Conservation (phyloP, 768 basidiomycete species). For the Punctularia strigosozonata region DNA sequence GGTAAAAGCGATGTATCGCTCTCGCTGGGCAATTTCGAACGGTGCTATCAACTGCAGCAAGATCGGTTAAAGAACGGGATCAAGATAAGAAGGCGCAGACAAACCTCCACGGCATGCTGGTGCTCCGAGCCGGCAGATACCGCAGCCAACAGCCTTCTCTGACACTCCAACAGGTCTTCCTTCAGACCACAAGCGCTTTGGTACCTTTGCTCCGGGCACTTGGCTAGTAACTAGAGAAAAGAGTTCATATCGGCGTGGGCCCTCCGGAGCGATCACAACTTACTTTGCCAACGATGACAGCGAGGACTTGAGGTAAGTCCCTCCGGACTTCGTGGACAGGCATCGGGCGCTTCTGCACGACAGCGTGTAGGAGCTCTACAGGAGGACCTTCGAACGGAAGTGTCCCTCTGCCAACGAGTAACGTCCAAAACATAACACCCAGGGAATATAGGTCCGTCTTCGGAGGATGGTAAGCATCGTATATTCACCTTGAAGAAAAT, state of each 20-base stretch:
- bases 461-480: too few relatives aligned
- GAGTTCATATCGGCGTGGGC: slow-evolving; percentile 4
- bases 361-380: slow-evolving; percentile 54
- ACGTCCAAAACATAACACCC: slow-evolving; percentile 64
- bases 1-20: slow-evolving; percentile 38
- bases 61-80: slow-evolving; percentile 5
- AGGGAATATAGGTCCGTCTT: slow-evolving; percentile 66
- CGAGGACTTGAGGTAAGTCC: slow-evolving; percentile 62
- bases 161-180: slow-evolving; percentile 56
- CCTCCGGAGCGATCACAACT: slow-evolving; percentile 1
- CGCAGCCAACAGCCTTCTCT: slow-evolving; percentile 46
- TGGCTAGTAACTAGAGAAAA: slow-evolving; percentile 41
- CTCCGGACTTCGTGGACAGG: slow-evolving; percentile 64
- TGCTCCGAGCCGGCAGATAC: slow-evolving; percentile 46
- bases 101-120: slow-evolving; percentile 44
- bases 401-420: slow-evolving; percentile 51
- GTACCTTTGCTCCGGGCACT: slow-evolving; percentile 57
- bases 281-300: slow-evolving; percentile 60
- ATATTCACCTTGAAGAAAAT: too few relatives aligned
- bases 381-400: slow-evolving; percentile 27
- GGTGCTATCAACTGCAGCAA: slow-evolving; percentile 48
- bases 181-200: slow-evolving; percentile 64
- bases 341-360: slow-evolving; percentile 64
- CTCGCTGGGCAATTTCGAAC: slow-evolving; percentile 56
- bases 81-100: slow-evolving; percentile 4